Evolutionary conservation across 257 asterid genomes (phyloP).

Genomic region (Capsicum rhomboideum): DNA sequence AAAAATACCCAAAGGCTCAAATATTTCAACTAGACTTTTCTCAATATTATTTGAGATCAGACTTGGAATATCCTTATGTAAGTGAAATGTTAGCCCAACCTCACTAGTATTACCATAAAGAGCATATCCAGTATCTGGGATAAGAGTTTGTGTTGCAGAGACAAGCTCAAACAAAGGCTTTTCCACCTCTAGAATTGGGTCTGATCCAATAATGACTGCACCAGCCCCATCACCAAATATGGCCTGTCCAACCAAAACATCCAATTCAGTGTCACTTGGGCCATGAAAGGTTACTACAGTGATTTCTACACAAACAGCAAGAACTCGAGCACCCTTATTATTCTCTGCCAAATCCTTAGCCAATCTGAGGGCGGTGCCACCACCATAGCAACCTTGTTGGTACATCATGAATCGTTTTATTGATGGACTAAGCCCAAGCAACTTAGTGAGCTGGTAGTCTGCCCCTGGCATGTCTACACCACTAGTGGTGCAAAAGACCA

Average conservation of each 20-base stretch:
- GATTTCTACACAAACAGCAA: not conserved
- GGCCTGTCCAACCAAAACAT: constrained; percentile 1
- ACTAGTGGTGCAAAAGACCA: constrained; percentile 4
- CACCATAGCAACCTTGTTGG: constrained; percentile 13
- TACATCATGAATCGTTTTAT: constrained; percentile 12
- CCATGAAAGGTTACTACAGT: not conserved
- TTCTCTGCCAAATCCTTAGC: not conserved
- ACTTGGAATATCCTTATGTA: not conserved
- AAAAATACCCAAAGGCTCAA: not conserved
- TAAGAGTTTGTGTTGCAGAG: not conserved
- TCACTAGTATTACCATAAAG: not conserved
- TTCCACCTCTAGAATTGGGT: not conserved
- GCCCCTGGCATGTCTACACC: constrained; percentile 13
- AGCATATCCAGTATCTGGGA: not conserved
- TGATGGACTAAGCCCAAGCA: constrained; percentile 5
- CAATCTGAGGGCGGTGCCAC: not conserved
- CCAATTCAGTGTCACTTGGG: constrained; percentile 1
- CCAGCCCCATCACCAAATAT: not conserved
- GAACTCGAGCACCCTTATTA: not conserved
- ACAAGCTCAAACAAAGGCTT: constrained; percentile 9
- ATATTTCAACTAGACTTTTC: not conserved
- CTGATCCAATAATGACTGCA: constrained; percentile 5
- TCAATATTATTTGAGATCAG: constrained; percentile 8
- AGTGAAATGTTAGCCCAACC: not conserved
- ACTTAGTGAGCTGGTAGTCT: not conserved